Conservation (phyloP, 352 stramenopile species). For the Phytophthora palmivora region DNA sequence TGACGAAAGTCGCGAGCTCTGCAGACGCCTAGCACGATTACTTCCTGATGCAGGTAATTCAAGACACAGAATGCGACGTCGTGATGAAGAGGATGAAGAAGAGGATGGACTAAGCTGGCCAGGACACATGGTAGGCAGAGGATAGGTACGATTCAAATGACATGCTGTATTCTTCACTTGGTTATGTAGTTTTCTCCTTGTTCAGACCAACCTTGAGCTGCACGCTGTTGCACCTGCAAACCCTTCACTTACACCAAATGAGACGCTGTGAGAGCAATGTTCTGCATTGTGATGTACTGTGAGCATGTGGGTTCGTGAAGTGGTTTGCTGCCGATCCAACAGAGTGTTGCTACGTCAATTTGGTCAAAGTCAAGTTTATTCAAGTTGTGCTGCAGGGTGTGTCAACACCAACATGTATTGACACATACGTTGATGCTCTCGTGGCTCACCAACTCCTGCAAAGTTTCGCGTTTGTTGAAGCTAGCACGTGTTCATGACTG, state of each 20-base stretch:
- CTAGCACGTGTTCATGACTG: slow-evolving; percentile 50
- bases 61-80: background rate
- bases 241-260: slow-evolving; percentile 35
- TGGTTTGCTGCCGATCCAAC: slow-evolving; percentile 52
- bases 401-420: slow-evolving; percentile 52
- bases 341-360: slow-evolving; percentile 59
- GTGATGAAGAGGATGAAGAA: slow-evolving; percentile 25
- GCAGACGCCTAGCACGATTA: slow-evolving; percentile 19
- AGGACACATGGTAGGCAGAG: slow-evolving; percentile 37
- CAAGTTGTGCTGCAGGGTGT: slow-evolving; percentile 29
- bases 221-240: background rate
- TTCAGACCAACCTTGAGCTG: slow-evolving; percentile 8
- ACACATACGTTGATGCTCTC: slow-evolving; percentile 63
- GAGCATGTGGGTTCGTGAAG: slow-evolving; percentile 48
- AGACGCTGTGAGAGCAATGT: slow-evolving; percentile 51
- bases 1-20: slow-evolving; percentile 36
- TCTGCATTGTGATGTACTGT: slow-evolving; percentile 54
- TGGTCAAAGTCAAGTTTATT: slow-evolving; percentile 15
- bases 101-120: slow-evolving; percentile 32
- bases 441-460: slow-evolving; percentile 36
- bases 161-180: slow-evolving; percentile 28
- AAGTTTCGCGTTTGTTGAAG: slow-evolving; percentile 37
- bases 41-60: slow-evolving; percentile 17
- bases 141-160: slow-evolving; percentile 32
- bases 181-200: background rate